Base-by-base conservation (phyloP, 23 red algal species). In the Agarophyton chilense region DNA sequence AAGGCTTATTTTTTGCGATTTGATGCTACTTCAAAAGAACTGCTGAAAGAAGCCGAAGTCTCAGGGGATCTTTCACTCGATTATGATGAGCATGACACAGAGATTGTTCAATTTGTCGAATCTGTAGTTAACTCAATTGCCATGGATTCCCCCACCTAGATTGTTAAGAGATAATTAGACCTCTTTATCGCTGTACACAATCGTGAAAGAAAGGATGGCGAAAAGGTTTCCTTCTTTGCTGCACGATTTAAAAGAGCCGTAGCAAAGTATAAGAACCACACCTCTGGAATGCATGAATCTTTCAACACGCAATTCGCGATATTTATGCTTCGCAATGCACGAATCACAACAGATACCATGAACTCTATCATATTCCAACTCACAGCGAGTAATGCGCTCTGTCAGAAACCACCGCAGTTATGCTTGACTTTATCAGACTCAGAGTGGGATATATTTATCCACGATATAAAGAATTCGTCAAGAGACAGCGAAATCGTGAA, bases 71-170 rank as follows among this genome's bases (percentile, higher is more conserved):
- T 86, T 11, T 86, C 39, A 35, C 41, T 86, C 21, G 81, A 86
- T 38, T 68, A 34, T 21, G 40, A 72, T 54, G 39, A 71, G 39
- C 26, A 39, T 26, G 56, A 72, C 44, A n/a, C 33, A 72, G 43
- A 56, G 2, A 67, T 52, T 21, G 65, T 19, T 40, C 13, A 51
- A 19, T 26, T 75, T 42, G 33, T 88, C n/a, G 84, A 77, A 41
- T 88, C 67, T 22, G 65, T 88, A 36, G 61, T 88, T 40, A 63
- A 77, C 10, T 16, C 22, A 9, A 88, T 88, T 88, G 67, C 84
- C 14, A 77, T 28, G 24, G 84, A 88, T 77, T 77, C 66, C 26
- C 72, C 84, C 14, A 88, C 84, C 24, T 3, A 88, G 49, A 62
- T 41, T 12, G 84, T 88, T 11, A 26, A 52, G 45, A 46, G 52